Evolutionary conservation across 805 yeast species (phyloP), one percentile per base, ranked within the genome.

Genomic region (Huiozyma naganishii): DNA sequence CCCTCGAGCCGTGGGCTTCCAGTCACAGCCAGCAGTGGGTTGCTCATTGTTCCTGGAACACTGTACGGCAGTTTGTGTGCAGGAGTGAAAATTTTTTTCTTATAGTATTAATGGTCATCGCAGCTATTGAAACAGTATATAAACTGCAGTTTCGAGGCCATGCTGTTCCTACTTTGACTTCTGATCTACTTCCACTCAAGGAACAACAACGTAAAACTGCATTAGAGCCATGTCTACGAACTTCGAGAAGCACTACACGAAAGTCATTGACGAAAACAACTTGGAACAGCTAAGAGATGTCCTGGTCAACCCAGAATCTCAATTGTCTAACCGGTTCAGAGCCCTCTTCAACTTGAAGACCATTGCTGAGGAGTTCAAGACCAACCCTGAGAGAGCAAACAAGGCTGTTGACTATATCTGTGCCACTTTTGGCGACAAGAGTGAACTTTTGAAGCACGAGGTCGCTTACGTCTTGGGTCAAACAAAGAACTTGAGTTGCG

Each of bases 381-480:
- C 68, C 13, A 70, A 73, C 30, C 67, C 69, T 33, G 69, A 62
- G 37, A 72, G 67, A 37, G 95, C 95, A 27, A 67, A 71, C 43
- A 66, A 52, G 42, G 94, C 92, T 41, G 76, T 90, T 43, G 76
- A 83, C 42, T 85, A 86, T 67, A 90, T 92, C 51, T 84, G 88
- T 38, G 89, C 77, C 54, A 81, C 90, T 48, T 92, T 92, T 59
- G 64, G 64, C 35, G 95, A 86, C 59, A 75, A 77, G 42, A 81
- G 94, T 17, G 98, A 94, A 65, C 74, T 92, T 43, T 73, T 92
- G 60, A 94, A 94, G 68, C 99, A 92, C 60, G 99, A 92, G 67
- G 94, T 92, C 44, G 97, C 98, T 6, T 92, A 92, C 58, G 97
- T 90, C 9, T 69, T 92, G 47, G 99, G 99, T 39, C 99, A 92